These are phyloP conservation scores for Batkoa obscura DNA, from an alignment of 371 early-diverging fungal species.

Conservation along the genomic window DNA sequence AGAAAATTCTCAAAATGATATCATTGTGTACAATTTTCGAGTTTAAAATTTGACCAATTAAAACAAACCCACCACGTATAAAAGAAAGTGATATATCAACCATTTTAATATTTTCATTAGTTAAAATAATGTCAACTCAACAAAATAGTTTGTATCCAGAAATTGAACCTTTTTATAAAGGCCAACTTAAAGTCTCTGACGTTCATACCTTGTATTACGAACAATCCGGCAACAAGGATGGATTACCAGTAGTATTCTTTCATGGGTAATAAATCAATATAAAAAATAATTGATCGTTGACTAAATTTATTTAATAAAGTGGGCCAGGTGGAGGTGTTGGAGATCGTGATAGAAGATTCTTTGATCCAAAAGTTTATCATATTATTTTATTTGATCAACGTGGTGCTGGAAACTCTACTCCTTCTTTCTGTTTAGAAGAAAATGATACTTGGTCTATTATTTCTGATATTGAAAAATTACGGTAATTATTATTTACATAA, in stretches of 20 bases:
- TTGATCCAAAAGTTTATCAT: slow-evolving; percentile 33
- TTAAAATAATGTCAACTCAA: too few species aligned
- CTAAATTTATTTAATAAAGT: not conserved
- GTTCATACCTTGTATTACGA: slow-evolving; percentile 29
- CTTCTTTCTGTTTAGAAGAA: slow-evolving; percentile 27
- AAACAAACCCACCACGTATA: too few species aligned
- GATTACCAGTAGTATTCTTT: slow-evolving; percentile 26
- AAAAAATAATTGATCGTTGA: not conserved
- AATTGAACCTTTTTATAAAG: slow-evolving; percentile 25
- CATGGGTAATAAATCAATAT: slow-evolving; percentile 22
- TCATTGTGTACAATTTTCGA: too few species aligned
- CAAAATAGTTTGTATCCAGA: slow-evolving; percentile 17
- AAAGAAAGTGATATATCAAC: too few species aligned
- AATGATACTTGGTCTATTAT: slow-evolving; percentile 34
- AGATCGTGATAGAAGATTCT: slow-evolving; percentile 30
- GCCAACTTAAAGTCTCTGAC: slow-evolving; percentile 24
- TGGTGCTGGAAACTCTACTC: slow-evolving; percentile 37
- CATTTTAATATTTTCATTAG: too few species aligned
- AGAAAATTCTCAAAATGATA: too few species aligned
- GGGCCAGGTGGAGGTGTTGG: slow-evolving; percentile 19
- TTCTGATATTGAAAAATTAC: slow-evolving; percentile 30
- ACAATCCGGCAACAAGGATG: slow-evolving; percentile 16
- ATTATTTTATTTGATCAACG: slow-evolving; percentile 40
- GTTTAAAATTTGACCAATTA: too few species aligned
- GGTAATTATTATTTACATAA: slow-evolving; percentile 3